Evolutionary conservation across 345 rosid genomes (phyloP).

Genomic region (Nephelium lappaceum): DNA sequence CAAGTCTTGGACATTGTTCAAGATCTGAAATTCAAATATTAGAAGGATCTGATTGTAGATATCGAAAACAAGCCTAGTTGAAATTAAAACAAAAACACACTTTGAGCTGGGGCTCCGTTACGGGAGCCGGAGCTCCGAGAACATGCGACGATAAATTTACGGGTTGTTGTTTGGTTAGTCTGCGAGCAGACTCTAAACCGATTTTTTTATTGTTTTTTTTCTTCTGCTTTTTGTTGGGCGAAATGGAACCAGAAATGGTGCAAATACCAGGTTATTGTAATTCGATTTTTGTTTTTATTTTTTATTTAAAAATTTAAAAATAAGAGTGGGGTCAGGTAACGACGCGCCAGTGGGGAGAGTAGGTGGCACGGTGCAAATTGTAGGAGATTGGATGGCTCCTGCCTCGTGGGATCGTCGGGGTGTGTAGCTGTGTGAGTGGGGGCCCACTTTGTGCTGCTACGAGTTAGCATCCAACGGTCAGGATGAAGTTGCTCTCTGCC

Average conservation of each 20-base stretch:
- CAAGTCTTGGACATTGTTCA: slow-evolving; percentile 64
- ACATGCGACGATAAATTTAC: slow-evolving; percentile 34
- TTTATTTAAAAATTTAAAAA: not conserved
- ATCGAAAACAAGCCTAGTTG: not conserved
- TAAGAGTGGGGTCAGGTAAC: not conserved
- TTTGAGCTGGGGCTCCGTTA: slow-evolving; percentile 49
- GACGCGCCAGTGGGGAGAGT: slow-evolving; percentile 27
- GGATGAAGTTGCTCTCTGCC: slow-evolving; percentile 10
- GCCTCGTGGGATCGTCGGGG: not conserved
- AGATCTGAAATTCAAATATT: slow-evolving; percentile 26
- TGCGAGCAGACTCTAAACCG: not conserved
- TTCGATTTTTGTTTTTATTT: not conserved
- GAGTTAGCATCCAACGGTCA: slow-evolving; percentile 28
- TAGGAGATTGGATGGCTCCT: not conserved
- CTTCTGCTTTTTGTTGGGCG: not conserved
- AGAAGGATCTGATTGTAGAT: slow-evolving; percentile 19
- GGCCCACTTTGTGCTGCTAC: not conserved
- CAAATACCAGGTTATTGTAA: not conserved
- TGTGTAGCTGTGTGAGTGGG: slow-evolving; percentile 6
- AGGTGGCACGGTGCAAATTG: slow-evolving; percentile 20
- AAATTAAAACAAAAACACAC: too few species aligned
- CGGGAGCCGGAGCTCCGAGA: slow-evolving; percentile 70
- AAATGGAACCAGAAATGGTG: not conserved
- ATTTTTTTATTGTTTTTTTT: not conserved
- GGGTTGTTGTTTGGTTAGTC: not conserved